Evolutionary conservation across 352 stramenopile genomes (phyloP).

Genomic region (Phytophthora cryptogea): DNA sequence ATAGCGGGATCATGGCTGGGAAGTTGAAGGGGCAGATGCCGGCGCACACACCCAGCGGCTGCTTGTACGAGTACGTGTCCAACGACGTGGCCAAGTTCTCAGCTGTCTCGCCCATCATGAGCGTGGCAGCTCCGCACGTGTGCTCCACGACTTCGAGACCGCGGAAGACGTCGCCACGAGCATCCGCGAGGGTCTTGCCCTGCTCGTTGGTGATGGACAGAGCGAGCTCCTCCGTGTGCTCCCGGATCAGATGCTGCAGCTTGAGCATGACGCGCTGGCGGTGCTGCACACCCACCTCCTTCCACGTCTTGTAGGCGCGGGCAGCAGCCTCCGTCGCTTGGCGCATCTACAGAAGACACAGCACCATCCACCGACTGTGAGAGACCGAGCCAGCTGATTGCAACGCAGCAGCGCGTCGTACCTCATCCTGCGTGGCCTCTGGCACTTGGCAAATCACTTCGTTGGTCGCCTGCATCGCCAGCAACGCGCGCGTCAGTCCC

Average conservation of each 20-base stretch:
- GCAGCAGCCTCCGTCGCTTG: constrained; percentile 76
- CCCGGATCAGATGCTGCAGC: constrained; percentile 94
- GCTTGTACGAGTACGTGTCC: constrained; percentile 96
- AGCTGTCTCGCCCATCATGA: constrained; percentile 96
- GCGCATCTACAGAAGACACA: constrained; percentile 67
- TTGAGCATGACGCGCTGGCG: constrained; percentile 96
- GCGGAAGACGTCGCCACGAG: constrained; percentile 96
- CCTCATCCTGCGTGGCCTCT: constrained; percentile 84
- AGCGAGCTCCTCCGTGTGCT: constrained; percentile 95
- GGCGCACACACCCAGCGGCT: constrained; percentile 94
- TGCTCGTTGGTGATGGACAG: constrained; percentile 94
- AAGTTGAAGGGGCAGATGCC: constrained; percentile 97
- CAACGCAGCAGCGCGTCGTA: constrained; percentile 13
- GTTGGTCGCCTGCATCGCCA: constrained; percentile 72
- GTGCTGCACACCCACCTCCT: constrained; percentile 93
- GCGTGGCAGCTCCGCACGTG: constrained; percentile 71
- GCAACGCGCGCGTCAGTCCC: constrained; percentile 1
- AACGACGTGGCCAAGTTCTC: constrained; percentile 92
- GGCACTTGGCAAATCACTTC: constrained; percentile 88
- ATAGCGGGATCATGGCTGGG: constrained; percentile 97
- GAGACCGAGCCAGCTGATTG: neutral
- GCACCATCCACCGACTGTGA: neutral
- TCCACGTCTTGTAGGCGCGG: constrained; percentile 93
- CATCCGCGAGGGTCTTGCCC: constrained; percentile 94
- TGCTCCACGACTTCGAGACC: constrained; percentile 91